Evolutionary conservation across 805 yeast genomes (phyloP), one percentile per base, ranked within the genome.

Genomic region (Candida hungchunana): DNA sequence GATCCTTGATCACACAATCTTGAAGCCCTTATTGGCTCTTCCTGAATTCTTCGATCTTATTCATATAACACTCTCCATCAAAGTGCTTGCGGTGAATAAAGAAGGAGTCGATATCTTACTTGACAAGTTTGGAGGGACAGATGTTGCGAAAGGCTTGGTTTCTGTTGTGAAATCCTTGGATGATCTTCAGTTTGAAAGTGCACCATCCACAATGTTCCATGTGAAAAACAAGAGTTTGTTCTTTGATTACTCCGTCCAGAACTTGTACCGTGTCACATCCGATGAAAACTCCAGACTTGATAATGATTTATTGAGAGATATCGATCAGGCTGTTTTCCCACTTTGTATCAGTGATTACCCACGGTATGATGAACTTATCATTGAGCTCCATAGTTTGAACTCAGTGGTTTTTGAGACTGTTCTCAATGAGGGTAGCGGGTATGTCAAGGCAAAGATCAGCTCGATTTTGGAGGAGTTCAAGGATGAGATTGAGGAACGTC

Each of bases 51-150:
- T 50, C 27, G 48, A 46, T 10, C 32, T 53, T 7, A 24, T 62
- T 9, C 62, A 63, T 2, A 23, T 55, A 5, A 36, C 40, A 3
- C 40, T 51, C 17, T 36, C 56, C 1, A 37, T 66, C 23, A 63
- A 63, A 38, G 42, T 57, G 7, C 51, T 55, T 18, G 57, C 67
- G 0, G 51, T 63, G 2, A 59, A 51, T 39, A 53, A 57, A 34
- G 39, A 40, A 6, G 52, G 46, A 10, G 15, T 50, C 4, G 41
- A 35, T 3, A 39, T 47, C 8, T 20, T 62, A 5, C 15, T 47
- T 1, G 23, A 34, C 1, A 47, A 39, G 16, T 44, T 46, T 22
- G 41, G 44, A 3, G 22, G 18, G 1, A 22, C 30, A 2, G 32
- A 18, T 11, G 30, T 53, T 8, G 26, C 51, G 7, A 21, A 34